Percentiles rank a stretch among this genome's conserved stretches.
Conservation (phyloP, 164 flowering plant species). For the Piper betle region DNA sequence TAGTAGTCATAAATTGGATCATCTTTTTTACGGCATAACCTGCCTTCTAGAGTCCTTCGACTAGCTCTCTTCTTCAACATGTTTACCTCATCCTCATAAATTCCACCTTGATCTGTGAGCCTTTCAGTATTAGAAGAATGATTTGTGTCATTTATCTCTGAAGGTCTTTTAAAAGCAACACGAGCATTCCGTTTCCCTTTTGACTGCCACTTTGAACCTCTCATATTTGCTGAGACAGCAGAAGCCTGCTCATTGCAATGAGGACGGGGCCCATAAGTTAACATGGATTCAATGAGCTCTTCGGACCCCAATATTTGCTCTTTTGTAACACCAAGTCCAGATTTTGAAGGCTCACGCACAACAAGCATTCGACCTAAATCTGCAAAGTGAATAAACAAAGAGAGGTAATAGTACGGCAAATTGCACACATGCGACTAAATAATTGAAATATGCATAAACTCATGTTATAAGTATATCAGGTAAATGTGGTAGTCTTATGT, state of each 20-base stretch:
- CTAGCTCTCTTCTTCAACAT: slow-evolving; percentile 1
- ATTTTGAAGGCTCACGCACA: slow-evolving; percentile 4
- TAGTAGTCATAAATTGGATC: slow-evolving; percentile 17
- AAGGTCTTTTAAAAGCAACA: slow-evolving; percentile 30
- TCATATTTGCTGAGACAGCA: slow-evolving; percentile 24
- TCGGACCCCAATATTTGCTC: slow-evolving; percentile 19
- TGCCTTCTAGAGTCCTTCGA: slow-evolving; percentile 16
- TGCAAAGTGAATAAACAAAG: background rate
- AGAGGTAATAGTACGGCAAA: background rate
- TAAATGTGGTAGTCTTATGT: too few species aligned
- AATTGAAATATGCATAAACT: background rate
- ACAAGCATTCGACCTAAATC: slow-evolving; percentile 9
- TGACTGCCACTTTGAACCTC: slow-evolving; percentile 76
- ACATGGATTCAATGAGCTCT: slow-evolving; percentile 40
- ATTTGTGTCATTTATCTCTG: slow-evolving; percentile 17
- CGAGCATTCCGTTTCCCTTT: slow-evolving; percentile 86
- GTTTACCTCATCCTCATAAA: slow-evolving; percentile 19
- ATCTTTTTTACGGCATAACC: slow-evolving; percentile 14
- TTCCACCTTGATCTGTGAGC: slow-evolving; percentile 11
- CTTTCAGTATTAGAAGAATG: slow-evolving; percentile 1
- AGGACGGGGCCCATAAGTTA: slow-evolving; percentile 30
- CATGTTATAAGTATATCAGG: too few species aligned
- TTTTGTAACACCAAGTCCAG: slow-evolving; percentile 20
- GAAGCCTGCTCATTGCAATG: slow-evolving; percentile 23
- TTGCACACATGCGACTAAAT: background rate